These are phyloP conservation scores for Mucor circinelloides DNA, from an alignment of 371 early-diverging fungal species.

Conservation along the genomic window DNA sequence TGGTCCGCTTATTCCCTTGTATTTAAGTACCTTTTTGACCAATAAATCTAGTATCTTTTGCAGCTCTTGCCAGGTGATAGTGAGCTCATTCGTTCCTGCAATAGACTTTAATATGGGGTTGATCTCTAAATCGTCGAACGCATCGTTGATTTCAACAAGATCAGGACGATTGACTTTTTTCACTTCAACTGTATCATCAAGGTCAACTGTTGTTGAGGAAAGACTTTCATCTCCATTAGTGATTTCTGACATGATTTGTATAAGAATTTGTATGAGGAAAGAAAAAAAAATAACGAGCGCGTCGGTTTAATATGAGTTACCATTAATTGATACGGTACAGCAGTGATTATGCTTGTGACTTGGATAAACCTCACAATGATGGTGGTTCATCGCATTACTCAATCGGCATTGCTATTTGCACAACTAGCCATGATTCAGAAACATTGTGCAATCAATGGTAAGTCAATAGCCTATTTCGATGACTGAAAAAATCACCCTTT, in stretches of 20 bases:
- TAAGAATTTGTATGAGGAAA: neutral
- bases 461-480: too few species aligned
- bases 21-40: slow-evolving; percentile 1
- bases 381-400: too few species aligned
- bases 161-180: neutral
- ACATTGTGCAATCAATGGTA: too few species aligned
- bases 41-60: neutral
- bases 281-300: neutral
- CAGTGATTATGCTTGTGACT: neutral
- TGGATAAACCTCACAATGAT: neutral
- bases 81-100: slow-evolving; percentile 1
- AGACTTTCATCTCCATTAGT: neutral
- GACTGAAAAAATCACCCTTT: too few species aligned
- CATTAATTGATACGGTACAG: neutral
- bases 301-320: neutral
- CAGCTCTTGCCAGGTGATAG: slow-evolving; percentile 1
- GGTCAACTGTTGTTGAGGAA: neutral
- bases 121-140: neutral
- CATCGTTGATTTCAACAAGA: neutral
- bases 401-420: neutral
- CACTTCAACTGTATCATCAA: neutral
- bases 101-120: neutral
- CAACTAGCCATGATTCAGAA: too few species aligned
- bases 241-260: neutral
- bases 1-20: neutral